Base-by-base conservation (phyloP, 23 red algal species). In the Agarophyton chilense region DNA sequence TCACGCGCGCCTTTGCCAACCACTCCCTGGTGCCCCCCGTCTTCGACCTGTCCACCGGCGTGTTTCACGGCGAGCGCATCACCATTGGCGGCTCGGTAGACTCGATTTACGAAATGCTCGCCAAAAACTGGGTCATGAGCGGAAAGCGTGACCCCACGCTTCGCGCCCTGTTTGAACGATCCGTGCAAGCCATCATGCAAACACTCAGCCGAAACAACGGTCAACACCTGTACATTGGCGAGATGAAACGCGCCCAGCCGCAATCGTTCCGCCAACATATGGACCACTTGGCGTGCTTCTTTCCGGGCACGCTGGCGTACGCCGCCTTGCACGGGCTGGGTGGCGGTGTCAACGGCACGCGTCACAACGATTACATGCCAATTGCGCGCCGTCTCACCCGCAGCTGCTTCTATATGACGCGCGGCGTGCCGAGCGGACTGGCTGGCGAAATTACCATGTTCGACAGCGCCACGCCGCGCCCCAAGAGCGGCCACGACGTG, bases 201-300 rank as follows among this genome's bases (percentile, higher is more conserved):
- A 47, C 38, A 10, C 60, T 87, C 50, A 65, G 49, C 17, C 44
- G 52, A 54, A 56, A 34, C 41, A 55, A 75, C 32, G 65, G 51
- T 2, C 18, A 42, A 25, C 32, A 75, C 82, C 24, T 87, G 63
- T 87, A 73, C 62, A 72, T 91, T 6, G 88, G 72, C 32, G 88
- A 91, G 76, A 67, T 76, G 51, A 75, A 29, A 17, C 35, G 52
- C 29, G 39, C 49, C 40, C 53, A 18, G 10, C 53, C 50, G 17
- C 0, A 4, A 22, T 16, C 10, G 0, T 76, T 62, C 25, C 21
- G 29, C 16, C 26, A 60, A 28, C 43, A 55, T 26, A 87, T 94
- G 92, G 81, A 87, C 35, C 92, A 94, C 35, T 38, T 94, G 44
- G 70, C 57, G 51, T 93, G 90, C 71, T 93, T 84, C 65, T 84